Conservation (phyloP, 495 filamentous ascomycete genomes). For the Hypoxylon subgilvum region DNA sequence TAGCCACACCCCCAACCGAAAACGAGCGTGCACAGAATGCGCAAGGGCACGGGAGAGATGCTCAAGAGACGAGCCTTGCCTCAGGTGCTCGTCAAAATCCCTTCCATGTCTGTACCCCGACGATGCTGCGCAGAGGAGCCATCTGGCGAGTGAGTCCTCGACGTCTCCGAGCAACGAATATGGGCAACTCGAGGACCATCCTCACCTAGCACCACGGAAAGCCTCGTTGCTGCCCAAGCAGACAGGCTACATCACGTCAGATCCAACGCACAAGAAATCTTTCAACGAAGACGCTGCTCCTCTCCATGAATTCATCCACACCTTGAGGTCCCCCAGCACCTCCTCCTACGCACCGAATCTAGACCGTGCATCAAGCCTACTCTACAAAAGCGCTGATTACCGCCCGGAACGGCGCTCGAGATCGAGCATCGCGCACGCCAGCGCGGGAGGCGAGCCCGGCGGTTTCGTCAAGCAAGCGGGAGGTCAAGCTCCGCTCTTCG, state of each 20-base stretch:
- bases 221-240: conserved; percentile 15
- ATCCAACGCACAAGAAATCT: neutral
- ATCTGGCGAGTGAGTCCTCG: conserved; percentile 6
- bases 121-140: conserved; percentile 13
- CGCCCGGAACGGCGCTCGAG: neutral
- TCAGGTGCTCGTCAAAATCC: conserved; percentile 57
- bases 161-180: conserved; percentile 8
- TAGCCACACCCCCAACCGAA: conserved; percentile 54
- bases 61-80: conserved; percentile 59
- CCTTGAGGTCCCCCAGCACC: conserved; percentile 14
- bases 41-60: conserved; percentile 63
- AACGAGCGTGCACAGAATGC: conserved; percentile 62
- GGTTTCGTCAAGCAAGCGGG: conserved; percentile 7
- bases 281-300: conserved; percentile 16
- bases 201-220: conserved; percentile 9
- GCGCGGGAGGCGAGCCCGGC: neutral
- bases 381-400: conserved; percentile 3
- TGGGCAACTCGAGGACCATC: conserved; percentile 23
- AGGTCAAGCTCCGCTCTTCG: conserved; percentile 19
- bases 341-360: conserved; percentile 10
- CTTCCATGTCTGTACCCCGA: conserved; percentile 60
- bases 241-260: conserved; percentile 4
- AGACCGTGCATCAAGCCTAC: neutral
- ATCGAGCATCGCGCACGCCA: neutral
- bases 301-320: conserved; percentile 21